Evolutionary conservation across 345 rosid genomes (phyloP).

Genomic region (Camelina hispida): DNA sequence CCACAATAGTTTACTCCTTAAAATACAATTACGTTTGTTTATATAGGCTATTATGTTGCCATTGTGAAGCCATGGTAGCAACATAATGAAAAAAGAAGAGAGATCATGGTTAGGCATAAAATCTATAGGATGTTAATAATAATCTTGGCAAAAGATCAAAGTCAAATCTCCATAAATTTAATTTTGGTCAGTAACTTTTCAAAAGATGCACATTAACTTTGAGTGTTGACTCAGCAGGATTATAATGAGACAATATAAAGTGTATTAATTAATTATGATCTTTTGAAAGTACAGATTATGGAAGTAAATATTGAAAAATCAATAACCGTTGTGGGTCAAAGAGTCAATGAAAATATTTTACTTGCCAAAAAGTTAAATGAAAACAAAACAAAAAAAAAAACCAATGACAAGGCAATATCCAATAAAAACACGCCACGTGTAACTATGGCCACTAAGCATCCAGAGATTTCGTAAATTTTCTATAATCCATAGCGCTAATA

Average conservation of each 20-base stretch:
- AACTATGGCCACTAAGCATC: conserved; percentile 5
- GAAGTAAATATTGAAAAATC: conserved; percentile 25
- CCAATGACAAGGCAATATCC: conserved; percentile 31
- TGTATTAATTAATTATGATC: not conserved
- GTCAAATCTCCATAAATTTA: too few relatives aligned
- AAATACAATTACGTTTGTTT: too few relatives aligned
- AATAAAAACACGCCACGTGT: conserved; percentile 15
- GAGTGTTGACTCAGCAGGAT: not conserved
- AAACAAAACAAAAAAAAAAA: not conserved
- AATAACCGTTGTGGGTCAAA: conserved; percentile 11
- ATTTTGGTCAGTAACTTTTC: not conserved
- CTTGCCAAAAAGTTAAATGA: not conserved
- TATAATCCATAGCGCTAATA: not conserved
- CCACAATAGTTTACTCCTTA: not conserved
- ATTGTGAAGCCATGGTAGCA: not conserved
- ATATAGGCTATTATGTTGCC: too few relatives aligned
- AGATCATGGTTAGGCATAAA: not conserved
- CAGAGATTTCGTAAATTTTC: conserved; percentile 11
- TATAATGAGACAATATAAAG: not conserved
- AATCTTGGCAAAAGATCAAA: too few relatives aligned
- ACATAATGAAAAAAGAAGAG: not conserved
- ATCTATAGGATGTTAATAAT: not conserved
- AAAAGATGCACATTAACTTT: not conserved
- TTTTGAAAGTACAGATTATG: not conserved
- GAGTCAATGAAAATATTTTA: conserved; percentile 24